phyloP scores from a whole-genome alignment of 352 stramenopile species.

The Phytophthora rubi region DNA sequence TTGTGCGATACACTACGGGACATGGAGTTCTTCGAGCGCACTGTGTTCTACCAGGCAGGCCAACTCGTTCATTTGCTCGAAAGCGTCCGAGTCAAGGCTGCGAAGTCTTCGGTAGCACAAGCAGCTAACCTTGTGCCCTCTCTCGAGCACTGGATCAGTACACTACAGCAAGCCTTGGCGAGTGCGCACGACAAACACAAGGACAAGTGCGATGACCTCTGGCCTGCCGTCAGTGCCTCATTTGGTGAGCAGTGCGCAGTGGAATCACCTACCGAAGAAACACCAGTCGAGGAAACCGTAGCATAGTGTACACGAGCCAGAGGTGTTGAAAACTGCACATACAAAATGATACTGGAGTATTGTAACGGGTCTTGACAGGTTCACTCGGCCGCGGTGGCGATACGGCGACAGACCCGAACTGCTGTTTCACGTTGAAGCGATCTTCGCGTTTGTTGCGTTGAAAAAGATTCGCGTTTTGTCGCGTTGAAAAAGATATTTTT shows the following conservation, averaged over 20 bases:
- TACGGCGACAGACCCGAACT: not conserved
- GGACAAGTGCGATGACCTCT: constrained; percentile 62
- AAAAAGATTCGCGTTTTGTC: no score
- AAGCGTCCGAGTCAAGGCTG: constrained; percentile 31
- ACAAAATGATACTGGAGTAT: constrained; percentile 14
- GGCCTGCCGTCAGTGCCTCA: constrained; percentile 42
- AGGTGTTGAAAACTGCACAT: constrained; percentile 3
- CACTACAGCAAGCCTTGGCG: constrained; percentile 49
- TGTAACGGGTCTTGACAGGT: constrained; percentile 1
- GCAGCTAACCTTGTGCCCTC: constrained; percentile 29
- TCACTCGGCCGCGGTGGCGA: not conserved
- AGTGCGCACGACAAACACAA: constrained; percentile 41
- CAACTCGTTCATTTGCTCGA: constrained; percentile 64
- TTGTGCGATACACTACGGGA: constrained; percentile 51
- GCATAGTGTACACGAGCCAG: constrained; percentile 16
- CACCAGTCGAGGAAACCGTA: constrained; percentile 2
- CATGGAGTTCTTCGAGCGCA: constrained; percentile 66
- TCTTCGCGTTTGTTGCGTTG: not conserved
- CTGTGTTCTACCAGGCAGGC: constrained; percentile 67
- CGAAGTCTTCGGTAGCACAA: constrained; percentile 41
- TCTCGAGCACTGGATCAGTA: constrained; percentile 48
- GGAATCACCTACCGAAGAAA: constrained; percentile 5
- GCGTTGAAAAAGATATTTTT: constrained; percentile 14
- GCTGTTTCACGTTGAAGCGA: not conserved
- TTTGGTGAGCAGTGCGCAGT: constrained; percentile 34